phyloP scores from a whole-genome alignment of 495 filamentous ascomycete species.

The Xylaria castorea region DNA sequence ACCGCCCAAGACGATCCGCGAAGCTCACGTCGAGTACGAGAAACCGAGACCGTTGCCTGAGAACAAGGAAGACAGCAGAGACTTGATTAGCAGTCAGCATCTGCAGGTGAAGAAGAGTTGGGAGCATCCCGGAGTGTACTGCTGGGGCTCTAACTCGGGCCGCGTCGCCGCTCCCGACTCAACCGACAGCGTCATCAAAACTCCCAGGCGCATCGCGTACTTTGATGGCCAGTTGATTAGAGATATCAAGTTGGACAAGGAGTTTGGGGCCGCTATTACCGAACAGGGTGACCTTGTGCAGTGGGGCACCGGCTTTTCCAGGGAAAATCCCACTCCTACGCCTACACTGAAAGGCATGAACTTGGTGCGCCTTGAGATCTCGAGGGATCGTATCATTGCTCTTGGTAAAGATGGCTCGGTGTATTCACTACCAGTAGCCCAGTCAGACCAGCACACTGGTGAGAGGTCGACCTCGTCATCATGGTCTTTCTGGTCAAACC shows the following conservation, averaged over 20 bases:
- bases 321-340: conserved; percentile 56
- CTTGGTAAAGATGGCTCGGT: conserved; percentile 79
- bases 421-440: conserved; percentile 84
- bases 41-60: conserved; percentile 57
- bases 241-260: conserved; percentile 83
- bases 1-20: conserved; percentile 30
- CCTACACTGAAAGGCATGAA: conserved; percentile 83
- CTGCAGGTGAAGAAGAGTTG: conserved; percentile 86
- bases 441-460: conserved; percentile 68
- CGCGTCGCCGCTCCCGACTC: conserved; percentile 85
- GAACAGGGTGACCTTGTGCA: conserved; percentile 90
- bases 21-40: conserved; percentile 65
- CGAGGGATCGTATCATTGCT: conserved; percentile 81
- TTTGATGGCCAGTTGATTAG: conserved; percentile 87
- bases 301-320: conserved; percentile 83
- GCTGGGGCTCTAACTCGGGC: conserved; percentile 91
- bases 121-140: conserved; percentile 89
- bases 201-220: conserved; percentile 76
- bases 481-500: conserved; percentile 79
- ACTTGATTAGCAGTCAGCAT: conserved; percentile 77
- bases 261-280: conserved; percentile 86
- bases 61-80: conserved; percentile 72
- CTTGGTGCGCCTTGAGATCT: conserved; percentile 72
- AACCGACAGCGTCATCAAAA: conserved; percentile 76
- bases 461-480: conserved; percentile 60